These are phyloP conservation scores for Aureobasidium sp. DNA, from an alignment of 2,329 filamentous ascomycete genomes.

Conservation along the genomic window DNA sequence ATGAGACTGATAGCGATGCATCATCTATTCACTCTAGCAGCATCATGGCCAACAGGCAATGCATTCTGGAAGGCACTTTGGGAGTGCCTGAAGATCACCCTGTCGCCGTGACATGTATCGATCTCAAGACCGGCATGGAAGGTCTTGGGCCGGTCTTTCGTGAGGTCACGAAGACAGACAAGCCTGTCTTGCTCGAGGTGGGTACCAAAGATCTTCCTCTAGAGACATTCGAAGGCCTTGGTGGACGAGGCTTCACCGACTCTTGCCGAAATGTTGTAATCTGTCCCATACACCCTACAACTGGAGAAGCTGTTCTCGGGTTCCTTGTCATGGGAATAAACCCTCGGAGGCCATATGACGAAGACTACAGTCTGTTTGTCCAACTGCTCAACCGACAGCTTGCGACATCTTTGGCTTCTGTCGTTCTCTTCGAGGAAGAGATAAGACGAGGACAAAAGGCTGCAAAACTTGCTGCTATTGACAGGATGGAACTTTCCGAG, in stretches of 20 bases:
- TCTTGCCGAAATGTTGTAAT: conserved; percentile 64
- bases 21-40: conserved; percentile 66
- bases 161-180: conserved; percentile 62
- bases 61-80: conserved; percentile 64
- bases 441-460: conserved; percentile 67
- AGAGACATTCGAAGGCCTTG: conserved; percentile 58
- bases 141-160: conserved; percentile 72
- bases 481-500: conserved; percentile 69
- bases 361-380: conserved; percentile 72
- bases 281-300: conserved; percentile 72
- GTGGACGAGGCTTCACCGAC: conserved; percentile 65
- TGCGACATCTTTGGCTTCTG: conserved; percentile 72
- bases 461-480: conserved; percentile 65
- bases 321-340: conserved; percentile 76
- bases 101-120: conserved; percentile 55
- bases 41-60: conserved; percentile 48
- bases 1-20: conserved; percentile 64
- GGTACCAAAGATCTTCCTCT: conserved; percentile 57
- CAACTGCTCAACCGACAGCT: conserved; percentile 68
- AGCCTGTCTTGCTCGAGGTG: conserved; percentile 61
- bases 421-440: conserved; percentile 77
- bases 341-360: conserved; percentile 69
- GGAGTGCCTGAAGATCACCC: conserved; percentile 61
- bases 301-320: conserved; percentile 64
- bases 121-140: conserved; percentile 61